Base-by-base conservation (phyloP, 108 stramenopile species). In the Epipyxis sp. region DNA sequence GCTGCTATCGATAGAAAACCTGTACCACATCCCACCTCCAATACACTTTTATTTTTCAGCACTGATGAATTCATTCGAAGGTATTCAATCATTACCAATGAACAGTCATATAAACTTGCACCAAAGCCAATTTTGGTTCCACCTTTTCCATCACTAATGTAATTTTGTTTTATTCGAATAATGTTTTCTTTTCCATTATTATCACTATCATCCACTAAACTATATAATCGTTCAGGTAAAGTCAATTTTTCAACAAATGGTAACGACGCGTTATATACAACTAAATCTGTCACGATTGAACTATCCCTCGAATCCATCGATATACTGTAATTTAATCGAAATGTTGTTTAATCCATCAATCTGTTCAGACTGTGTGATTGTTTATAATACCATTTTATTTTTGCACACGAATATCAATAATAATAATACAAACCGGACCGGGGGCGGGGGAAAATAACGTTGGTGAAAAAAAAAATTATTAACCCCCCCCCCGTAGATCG, bases 121-220 rank as follows among this genome's bases (percentile, higher is more conserved):
- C 81, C 81, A 39, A 82, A 82, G 69, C 81, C 81, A 0, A 82
- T 0, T 40, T 82, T 61, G 0, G 81, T 78, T 41, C 81, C 81
- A 59, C 81, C 81, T n/a, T 78, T 78, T 27, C 81, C 81, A 76
- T 79, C 81, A 10, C 67, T 29, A 1, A 27, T 20, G 68, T 71
- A 82, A 41, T 0, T 44, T 77, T 82, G 81, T 45, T 59, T 44
- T 30, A 82, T 32, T 40, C 61, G 34, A 39, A 82, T 69, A 20
- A 20, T 16, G 27, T 50, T 50, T 42, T 25, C 58, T 40, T 68
- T n/a, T n/a, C n/a, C n/a, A n/a, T n/a, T n/a, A n/a, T n/a, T n/a
- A n/a, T n/a, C n/a, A 13, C 13, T 50, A 20, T 6, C 6, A 20
- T 20, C 46, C 6, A 13, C 13, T 13, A 50, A 13, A 50, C 13